phyloP scores from a whole-genome alignment of 495 filamentous ascomycete genomes.

The Aspergillus heteromorphus region DNA sequence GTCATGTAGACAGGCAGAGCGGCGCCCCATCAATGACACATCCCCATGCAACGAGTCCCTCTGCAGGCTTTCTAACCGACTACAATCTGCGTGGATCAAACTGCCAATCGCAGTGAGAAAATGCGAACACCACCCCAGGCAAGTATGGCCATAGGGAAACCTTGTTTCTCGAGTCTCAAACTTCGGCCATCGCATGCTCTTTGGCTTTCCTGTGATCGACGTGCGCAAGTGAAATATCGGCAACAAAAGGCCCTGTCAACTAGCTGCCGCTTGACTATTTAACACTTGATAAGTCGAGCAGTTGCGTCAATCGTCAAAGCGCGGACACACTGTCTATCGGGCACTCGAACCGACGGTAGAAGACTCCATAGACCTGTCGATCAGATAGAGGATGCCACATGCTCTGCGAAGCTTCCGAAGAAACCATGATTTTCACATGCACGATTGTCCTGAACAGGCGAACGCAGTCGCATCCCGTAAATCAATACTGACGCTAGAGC shows the following conservation, averaged over 20 bases:
- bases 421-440: not conserved
- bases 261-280: not conserved
- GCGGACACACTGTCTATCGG: conserved; percentile 1
- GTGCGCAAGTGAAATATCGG: not conserved
- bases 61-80: no score
- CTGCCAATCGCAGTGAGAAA: no score
- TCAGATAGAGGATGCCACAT: not conserved
- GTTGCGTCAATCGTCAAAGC: not conserved
- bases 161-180: not conserved
- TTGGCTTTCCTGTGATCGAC: not conserved
- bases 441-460: not conserved
- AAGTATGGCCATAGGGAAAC: no score
- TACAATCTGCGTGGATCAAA: no score
- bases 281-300: not conserved
- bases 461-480: not conserved
- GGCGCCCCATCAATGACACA: not conserved
- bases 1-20: not conserved
- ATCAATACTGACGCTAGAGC: not conserved
- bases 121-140: no score
- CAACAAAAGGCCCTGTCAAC: not conserved
- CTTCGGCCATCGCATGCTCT: not conserved
- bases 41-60: not conserved
- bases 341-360: not conserved
- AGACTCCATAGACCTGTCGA: not conserved
- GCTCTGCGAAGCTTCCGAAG: not conserved